phyloP scores from a whole-genome alignment of 306 rosid species.

The Potentilla sterilis region DNA sequence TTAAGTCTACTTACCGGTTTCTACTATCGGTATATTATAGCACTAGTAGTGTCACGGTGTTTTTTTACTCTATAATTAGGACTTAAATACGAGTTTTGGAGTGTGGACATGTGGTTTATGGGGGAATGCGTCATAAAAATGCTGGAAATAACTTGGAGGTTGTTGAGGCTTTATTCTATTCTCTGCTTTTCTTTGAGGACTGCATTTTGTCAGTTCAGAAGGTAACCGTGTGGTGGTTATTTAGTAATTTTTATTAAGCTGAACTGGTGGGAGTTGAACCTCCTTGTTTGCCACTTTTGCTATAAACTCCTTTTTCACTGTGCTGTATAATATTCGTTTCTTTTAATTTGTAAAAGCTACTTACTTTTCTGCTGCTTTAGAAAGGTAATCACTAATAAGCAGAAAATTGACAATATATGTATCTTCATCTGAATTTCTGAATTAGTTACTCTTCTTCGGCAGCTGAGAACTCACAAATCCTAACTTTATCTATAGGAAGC shows the following conservation, averaged over 20 bases:
- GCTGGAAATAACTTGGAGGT: background rate
- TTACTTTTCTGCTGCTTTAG: no score
- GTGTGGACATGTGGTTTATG: conserved; percentile 9
- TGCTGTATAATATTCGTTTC: background rate
- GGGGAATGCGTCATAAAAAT: conserved; percentile 7
- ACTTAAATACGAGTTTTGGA: background rate
- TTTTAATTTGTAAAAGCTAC: background rate
- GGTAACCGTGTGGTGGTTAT: background rate
- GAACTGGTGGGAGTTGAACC: background rate
- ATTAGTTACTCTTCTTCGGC: background rate
- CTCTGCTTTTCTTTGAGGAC: background rate
- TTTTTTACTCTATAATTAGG: conserved; percentile 4
- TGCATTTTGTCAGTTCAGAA: background rate
- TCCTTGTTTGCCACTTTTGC: background rate
- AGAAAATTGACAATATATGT: background rate
- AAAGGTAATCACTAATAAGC: background rate
- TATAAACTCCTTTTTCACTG: background rate
- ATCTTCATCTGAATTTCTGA: conserved; percentile 3
- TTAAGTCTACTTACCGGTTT: background rate
- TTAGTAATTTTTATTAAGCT: background rate
- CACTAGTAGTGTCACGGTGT: conserved; percentile 16
- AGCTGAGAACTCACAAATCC: background rate
- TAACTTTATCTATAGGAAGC: background rate
- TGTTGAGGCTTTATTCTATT: background rate
- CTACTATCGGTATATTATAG: background rate